Evolutionary conservation across 176 grass and related monocot genomes (phyloP), one percentile per base, ranked within the genome.

Genomic region (Typha latifolia): DNA sequence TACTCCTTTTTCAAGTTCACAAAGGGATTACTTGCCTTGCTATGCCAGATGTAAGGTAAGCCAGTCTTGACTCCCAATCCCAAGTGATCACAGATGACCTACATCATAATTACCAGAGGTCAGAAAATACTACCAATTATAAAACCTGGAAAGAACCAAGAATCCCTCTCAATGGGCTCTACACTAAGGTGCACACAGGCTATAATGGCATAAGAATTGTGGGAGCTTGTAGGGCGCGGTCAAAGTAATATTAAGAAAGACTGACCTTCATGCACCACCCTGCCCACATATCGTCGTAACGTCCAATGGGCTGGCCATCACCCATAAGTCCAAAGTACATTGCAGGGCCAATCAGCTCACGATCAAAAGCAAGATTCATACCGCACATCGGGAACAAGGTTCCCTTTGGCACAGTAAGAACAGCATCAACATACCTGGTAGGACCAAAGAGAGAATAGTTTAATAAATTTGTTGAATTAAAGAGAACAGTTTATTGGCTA

Each of bases 261-360:
- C 48, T 59, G 64, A 90, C 86, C 86, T 90, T 90, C 32, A 64
- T 77, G 69, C 86, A 90, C 86, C 86, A 90, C 63, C 86, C 86
- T 5, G 86, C 82, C 86, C 86, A 90, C 86, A 90, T 90, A 63
- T 90, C 86, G 3, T 90, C 86, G 23, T 90, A 90, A 47, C 86
- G 86, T 32, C 82, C 82, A 70, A 90, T 85, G 63, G 86, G 86
- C 72, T 90, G 86, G 52, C 79, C 82, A 70, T 90, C 82, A 69
- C 86, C 86, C 86, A 85, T 90, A 67, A 90, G 86, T 69, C 86
- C 82, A 0, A 90, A 90, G 66, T 90, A 90, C 86, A 90, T 90
- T 1, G 86, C 86, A 77, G 86, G 82, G 64, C 86, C 86, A 77
- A 90, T 90, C 64, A 90, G 79, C 64, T 90, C 86, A 67, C 86